A percentile compares a stretch with the other conserved stretches of the same genome.
Evolutionary conservation across 345 rosid genomes (phyloP).

Genomic region (Hibiscus trionum): DNA sequence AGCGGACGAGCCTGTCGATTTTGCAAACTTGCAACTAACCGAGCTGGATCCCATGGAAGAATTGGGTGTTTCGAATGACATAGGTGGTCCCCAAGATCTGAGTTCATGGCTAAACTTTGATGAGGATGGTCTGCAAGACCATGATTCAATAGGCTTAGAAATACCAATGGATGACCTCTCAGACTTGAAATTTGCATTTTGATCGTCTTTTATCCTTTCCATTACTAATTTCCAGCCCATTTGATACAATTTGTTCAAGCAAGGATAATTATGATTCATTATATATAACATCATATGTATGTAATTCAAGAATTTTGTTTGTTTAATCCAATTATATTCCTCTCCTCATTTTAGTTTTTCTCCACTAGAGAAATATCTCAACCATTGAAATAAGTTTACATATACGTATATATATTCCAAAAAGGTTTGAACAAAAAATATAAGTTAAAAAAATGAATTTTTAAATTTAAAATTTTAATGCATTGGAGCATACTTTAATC

Average conservation of each 20-base stretch:
- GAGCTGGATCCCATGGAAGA: constrained; percentile 52
- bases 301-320: constrained; percentile 2
- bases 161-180: constrained; percentile 94
- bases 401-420: too few relatives aligned
- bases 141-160: constrained; percentile 65
- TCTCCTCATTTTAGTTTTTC: too few relatives aligned
- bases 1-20: constrained; percentile 42
- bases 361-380: too few relatives aligned
- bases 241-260: not conserved
- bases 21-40: constrained; percentile 35
- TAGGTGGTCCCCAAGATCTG: constrained; percentile 50
- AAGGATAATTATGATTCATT: constrained; percentile 10
- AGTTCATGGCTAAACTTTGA: constrained; percentile 55
- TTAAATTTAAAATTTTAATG: too few relatives aligned
- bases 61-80: constrained; percentile 25
- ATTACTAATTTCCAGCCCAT: not conserved
- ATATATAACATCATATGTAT: not conserved
- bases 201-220: not conserved
- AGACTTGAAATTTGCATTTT: constrained; percentile 30
- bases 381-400: too few relatives aligned
- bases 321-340: not conserved
- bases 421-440: too few relatives aligned
- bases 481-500: too few relatives aligned
- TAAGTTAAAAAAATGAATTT: too few relatives aligned
- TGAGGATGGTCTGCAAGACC: constrained; percentile 64